These are phyloP conservation scores for Talaromyces thailandensis DNA, from an alignment of 495 filamentous ascomycete genomes.

Conservation along the genomic window DNA sequence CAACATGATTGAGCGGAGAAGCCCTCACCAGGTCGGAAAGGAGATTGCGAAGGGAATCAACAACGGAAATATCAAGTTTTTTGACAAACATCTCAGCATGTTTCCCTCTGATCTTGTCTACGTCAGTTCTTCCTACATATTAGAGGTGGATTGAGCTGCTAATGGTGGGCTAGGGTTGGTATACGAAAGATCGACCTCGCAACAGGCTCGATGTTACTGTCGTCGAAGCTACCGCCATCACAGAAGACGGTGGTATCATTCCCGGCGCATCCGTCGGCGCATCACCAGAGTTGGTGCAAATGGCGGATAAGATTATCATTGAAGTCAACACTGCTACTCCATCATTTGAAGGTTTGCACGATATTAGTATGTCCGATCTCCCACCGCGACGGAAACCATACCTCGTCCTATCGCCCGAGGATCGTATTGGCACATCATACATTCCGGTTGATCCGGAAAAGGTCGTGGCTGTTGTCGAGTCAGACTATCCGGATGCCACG, in stretches of 20 bases:
- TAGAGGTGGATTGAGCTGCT: no score
- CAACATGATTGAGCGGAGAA: slow-evolving; percentile 82
- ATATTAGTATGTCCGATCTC: slow-evolving; percentile 80
- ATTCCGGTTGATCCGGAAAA: slow-evolving; percentile 87
- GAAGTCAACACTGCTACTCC: slow-evolving; percentile 86
- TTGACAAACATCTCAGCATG: slow-evolving; percentile 88
- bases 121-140: slow-evolving; percentile 31
- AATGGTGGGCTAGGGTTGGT: slow-evolving; percentile 60
- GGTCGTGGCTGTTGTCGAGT: slow-evolving; percentile 80
- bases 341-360: slow-evolving; percentile 81
- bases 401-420: slow-evolving; percentile 68
- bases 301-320: slow-evolving; percentile 88
- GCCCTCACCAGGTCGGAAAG: slow-evolving; percentile 88
- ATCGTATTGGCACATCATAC: slow-evolving; percentile 74
- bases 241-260: slow-evolving; percentile 86
- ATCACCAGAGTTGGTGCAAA: slow-evolving; percentile 76
- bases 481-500: slow-evolving; percentile 77
- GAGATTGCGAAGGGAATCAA: slow-evolving; percentile 88
- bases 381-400: slow-evolving; percentile 79
- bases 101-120: slow-evolving; percentile 84
- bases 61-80: slow-evolving; percentile 80
- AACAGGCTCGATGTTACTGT: slow-evolving; percentile 76
- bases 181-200: slow-evolving; percentile 64
- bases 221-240: slow-evolving; percentile 82
- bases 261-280: slow-evolving; percentile 83